These are phyloP conservation scores for Dysphania ambrosioides DNA, from an alignment of 148 eudicot species.

Conservation along the genomic window DNA sequence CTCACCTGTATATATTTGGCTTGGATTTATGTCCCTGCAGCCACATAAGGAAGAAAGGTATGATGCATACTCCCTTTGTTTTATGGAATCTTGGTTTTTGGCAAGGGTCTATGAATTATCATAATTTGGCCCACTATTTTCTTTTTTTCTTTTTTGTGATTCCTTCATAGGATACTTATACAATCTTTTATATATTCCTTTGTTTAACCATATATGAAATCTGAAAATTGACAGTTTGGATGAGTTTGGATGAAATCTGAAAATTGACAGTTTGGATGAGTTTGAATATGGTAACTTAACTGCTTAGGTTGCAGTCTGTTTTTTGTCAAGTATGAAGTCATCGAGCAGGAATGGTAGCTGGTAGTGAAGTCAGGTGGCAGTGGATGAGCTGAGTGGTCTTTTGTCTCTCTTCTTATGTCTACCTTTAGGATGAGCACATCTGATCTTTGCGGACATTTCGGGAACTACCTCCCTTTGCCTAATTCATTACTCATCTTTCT, in stretches of 20 bases:
- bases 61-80: constrained; percentile 18
- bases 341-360: too few relatives aligned
- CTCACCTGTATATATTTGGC: constrained; percentile 88
- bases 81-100: background rate
- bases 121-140: background rate
- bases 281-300: background rate
- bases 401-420: background rate
- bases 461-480: background rate
- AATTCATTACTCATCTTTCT: background rate
- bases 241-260: background rate
- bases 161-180: background rate
- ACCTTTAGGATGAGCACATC: background rate
- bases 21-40: constrained; percentile 94
- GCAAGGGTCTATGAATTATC: background rate
- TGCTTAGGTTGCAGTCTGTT: background rate
- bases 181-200: background rate
- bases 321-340: background rate
- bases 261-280: background rate
- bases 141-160: background rate
- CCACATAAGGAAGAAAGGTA: constrained; percentile 99
- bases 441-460: background rate
- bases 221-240: background rate
- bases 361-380: background rate
- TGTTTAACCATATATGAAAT: background rate
- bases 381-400: background rate